Evolutionary conservation across 129 eudicot species (phyloP).

Genomic region (Cynara cardunculus): DNA sequence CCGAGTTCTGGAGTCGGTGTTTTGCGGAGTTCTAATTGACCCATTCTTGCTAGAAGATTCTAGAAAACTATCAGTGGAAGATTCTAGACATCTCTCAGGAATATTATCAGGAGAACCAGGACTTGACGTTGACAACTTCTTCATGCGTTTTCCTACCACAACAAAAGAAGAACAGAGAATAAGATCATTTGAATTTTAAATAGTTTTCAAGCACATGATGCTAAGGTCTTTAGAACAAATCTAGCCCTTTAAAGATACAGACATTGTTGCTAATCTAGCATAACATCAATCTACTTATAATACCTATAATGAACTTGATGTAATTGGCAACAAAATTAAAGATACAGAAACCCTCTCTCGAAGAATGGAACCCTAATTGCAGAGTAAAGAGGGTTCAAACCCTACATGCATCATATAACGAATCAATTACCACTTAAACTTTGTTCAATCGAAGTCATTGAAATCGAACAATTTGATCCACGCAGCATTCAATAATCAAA

Average conservation of each 20-base stretch:
- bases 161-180: background rate
- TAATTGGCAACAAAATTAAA: background rate
- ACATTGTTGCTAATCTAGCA: background rate
- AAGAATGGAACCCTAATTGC: background rate
- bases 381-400: background rate
- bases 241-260: background rate
- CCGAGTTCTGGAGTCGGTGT: slow-evolving; percentile 9
- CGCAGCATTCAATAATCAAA: background rate
- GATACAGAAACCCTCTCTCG: background rate
- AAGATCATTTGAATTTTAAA: background rate
- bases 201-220: background rate
- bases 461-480: background rate
- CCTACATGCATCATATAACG: background rate
- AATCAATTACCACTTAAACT: background rate
- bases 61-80: slow-evolving; percentile 3
- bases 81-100: background rate
- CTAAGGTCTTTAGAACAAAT: background rate
- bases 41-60: slow-evolving; percentile 17
- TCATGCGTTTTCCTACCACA: slow-evolving; percentile 20
- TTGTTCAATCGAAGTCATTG: background rate
- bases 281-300: background rate
- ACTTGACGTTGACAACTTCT: slow-evolving; percentile 8
- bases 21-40: slow-evolving; percentile 21
- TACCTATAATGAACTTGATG: background rate
- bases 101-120: slow-evolving; percentile 12